These are phyloP conservation scores for Beauveria medogensis DNA, from an alignment of 2,329 filamentous ascomycete genomes.

Conservation along the genomic window DNA sequence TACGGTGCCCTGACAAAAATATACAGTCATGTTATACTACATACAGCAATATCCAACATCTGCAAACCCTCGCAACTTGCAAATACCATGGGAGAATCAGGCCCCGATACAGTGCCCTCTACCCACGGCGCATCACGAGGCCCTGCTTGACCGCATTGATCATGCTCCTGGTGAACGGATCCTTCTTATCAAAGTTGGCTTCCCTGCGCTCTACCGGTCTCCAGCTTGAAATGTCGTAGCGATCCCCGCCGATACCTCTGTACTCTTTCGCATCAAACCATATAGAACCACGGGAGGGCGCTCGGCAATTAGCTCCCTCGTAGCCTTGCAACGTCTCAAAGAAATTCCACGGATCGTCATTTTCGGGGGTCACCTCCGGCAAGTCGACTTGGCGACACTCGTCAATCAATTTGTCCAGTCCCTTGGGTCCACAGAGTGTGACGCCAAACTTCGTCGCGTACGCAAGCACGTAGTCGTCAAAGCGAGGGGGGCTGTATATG, in stretches of 20 bases:
- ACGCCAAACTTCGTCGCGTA: background rate
- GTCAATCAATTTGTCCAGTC: background rate
- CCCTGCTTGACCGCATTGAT: background rate
- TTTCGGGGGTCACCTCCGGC: background rate
- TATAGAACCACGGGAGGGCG: too few species aligned
- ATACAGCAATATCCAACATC: too few species aligned
- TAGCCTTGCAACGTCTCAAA: background rate
- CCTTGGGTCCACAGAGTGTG: background rate
- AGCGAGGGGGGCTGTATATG: background rate
- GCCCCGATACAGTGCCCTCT: background rate
- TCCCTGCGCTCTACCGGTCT: background rate
- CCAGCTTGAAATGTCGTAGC: background rate
- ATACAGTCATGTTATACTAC: too few species aligned
- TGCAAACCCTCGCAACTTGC: too few species aligned
- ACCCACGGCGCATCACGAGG: background rate
- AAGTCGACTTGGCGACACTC: background rate
- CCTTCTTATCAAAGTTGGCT: background rate
- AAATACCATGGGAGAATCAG: too few species aligned
- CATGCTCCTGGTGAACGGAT: background rate
- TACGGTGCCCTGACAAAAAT: too few species aligned
- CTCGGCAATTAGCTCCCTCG: too few species aligned
- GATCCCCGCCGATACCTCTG: background rate
- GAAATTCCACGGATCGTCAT: background rate
- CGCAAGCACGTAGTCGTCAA: constrained; percentile 1
- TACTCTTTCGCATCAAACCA: background rate